A percentile compares a stretch with the other conserved stretches of the same genome.
Conservation (phyloP, 192 early-diverging fungal genomes). For the Chytriomyces confervae region DNA sequence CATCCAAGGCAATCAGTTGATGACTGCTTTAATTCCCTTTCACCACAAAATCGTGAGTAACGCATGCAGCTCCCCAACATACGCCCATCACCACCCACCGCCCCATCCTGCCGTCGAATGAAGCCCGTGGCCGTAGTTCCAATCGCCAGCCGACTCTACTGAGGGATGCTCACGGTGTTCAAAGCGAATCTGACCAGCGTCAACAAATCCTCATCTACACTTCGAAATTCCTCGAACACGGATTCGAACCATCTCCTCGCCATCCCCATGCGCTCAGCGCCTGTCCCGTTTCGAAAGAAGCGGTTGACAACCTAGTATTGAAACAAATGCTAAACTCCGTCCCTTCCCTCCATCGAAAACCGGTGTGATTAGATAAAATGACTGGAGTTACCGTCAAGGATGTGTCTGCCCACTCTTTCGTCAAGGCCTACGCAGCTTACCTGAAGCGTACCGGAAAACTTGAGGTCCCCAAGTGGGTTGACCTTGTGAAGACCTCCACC, state of each 20-base stretch:
- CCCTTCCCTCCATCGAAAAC: not conserved
- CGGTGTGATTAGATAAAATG: constrained; percentile 7
- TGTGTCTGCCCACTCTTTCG: constrained; percentile 93
- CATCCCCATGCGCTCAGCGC: no score
- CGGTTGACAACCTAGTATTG: no score
- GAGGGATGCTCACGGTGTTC: no score
- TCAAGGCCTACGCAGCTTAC: constrained; percentile 98
- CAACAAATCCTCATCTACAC: no score
- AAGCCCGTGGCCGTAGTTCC: no score
- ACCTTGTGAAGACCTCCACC: constrained; percentile 97
- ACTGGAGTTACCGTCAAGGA: constrained; percentile 93
- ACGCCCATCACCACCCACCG: not conserved
- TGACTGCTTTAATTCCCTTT: constrained; percentile 3
- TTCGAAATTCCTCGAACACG: no score
- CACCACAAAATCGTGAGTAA: constrained; percentile 1
- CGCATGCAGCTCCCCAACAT: not conserved
- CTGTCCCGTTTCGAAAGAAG: no score
- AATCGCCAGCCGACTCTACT: no score
- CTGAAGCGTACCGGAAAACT: constrained; percentile 99
- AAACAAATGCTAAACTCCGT: not conserved
- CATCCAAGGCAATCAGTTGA: no score
- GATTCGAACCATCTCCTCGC: no score
- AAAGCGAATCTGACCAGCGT: no score
- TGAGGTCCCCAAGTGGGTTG: constrained; percentile 98
- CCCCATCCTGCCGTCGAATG: not conserved